Evolutionary conservation across 345 rosid species (phyloP).

Genomic region (Excoecaria agallocha): DNA sequence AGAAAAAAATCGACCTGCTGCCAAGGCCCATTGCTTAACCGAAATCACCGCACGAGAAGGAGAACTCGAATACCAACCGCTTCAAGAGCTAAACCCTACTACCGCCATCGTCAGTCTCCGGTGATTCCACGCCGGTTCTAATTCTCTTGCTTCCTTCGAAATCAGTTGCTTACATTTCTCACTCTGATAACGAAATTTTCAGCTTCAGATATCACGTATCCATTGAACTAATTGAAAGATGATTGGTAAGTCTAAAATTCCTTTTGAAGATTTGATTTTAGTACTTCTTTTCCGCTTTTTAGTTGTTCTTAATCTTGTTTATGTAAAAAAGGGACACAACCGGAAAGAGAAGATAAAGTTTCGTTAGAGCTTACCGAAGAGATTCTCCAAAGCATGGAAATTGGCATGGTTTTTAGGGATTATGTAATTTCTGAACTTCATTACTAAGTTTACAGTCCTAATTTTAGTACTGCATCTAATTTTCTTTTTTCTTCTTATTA

Average conservation of each 20-base stretch:
- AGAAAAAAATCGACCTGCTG: no score
- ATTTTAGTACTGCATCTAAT: neutral
- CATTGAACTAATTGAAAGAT: neutral
- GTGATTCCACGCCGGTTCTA: neutral
- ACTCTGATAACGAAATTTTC: neutral
- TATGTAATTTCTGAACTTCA: slow-evolving; percentile 41
- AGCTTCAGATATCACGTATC: neutral
- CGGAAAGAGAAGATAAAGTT: slow-evolving; percentile 27
- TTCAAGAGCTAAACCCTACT: neutral
- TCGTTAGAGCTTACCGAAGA: slow-evolving; percentile 81
- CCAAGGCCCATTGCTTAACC: no score
- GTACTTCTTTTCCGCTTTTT: no score
- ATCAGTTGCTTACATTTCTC: neutral
- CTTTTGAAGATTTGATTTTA: neutral
- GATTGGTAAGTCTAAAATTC: slow-evolving; percentile 13
- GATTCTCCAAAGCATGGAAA: slow-evolving; percentile 89
- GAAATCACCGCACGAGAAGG: no score
- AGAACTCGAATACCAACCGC: neutral
- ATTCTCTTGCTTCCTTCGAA: neutral
- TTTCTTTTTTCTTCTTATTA: neutral
- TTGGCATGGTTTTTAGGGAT: slow-evolving; percentile 80
- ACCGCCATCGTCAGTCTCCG: neutral
- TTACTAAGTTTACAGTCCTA: slow-evolving; percentile 17
- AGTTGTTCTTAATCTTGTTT: neutral
- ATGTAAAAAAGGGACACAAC: slow-evolving; percentile 13